Evolutionary conservation across 805 yeast genomes (phyloP).

Genomic region (Millerago galiae): DNA sequence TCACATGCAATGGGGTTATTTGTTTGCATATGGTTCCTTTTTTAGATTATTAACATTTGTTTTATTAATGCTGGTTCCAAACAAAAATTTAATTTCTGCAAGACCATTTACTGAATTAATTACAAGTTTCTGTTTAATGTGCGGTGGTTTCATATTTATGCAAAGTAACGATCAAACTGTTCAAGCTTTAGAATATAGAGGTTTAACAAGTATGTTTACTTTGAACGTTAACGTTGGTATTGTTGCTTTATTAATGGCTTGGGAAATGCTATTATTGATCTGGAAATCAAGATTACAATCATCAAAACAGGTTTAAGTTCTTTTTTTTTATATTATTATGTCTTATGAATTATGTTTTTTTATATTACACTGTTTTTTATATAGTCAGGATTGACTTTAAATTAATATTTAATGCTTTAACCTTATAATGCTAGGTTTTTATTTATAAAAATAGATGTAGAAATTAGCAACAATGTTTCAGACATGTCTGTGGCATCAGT

Average conservation of each 20-base stretch:
- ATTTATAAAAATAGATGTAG: not conserved
- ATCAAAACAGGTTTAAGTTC: slow-evolving; percentile 16
- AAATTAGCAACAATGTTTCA: no score
- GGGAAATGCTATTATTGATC: slow-evolving; percentile 70
- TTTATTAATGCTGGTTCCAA: slow-evolving; percentile 42
- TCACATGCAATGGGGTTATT: slow-evolving; percentile 89
- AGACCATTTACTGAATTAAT: slow-evolving; percentile 86
- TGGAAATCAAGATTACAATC: slow-evolving; percentile 46
- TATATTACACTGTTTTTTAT: not conserved
- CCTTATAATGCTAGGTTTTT: not conserved
- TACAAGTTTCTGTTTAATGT: slow-evolving; percentile 67
- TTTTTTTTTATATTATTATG: not conserved
- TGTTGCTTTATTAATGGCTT: slow-evolving; percentile 75
- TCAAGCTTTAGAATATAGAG: slow-evolving; percentile 74
- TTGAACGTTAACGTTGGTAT: slow-evolving; percentile 80
- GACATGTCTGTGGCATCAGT: no score
- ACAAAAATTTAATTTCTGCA: slow-evolving; percentile 37
- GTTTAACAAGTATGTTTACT: slow-evolving; percentile 84
- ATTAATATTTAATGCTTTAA: no score
- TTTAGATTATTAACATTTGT: slow-evolving; percentile 64
- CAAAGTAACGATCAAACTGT: slow-evolving; percentile 85
- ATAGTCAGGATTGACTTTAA: no score
- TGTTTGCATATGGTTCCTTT: slow-evolving; percentile 76
- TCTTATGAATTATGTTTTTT: not conserved
- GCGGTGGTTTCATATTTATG: slow-evolving; percentile 92